Base-by-base conservation (phyloP, 2,329 filamentous ascomycete genomes). In the Ceratocystis harringtonii region DNA sequence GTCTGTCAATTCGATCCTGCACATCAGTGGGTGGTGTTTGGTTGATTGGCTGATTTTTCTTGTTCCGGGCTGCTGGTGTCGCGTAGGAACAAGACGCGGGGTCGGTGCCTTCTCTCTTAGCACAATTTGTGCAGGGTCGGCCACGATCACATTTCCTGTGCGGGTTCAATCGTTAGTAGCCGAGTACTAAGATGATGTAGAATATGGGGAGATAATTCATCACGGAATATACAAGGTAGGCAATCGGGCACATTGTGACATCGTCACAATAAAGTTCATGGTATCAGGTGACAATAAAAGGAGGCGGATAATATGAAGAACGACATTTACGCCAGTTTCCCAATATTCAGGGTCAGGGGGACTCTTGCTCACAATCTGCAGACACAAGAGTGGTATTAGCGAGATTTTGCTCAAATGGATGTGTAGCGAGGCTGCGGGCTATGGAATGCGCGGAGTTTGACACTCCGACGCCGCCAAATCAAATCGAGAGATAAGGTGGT, bases 1-100 rank as follows among this genome's bases (percentile, higher is more conserved):
- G 81, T 71, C 92, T 85, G 78, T 97, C 92, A 77, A 97, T 97
- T 74, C 94, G 88, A 73, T 95, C 95, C 78, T 97, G 92, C 92
- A 97, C 96, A 76, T 96, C 92, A 80, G 96, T 92, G 62, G 92
- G 90, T 70, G 76, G 80, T 41, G 36, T 4, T 76, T 70, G 80
- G 76, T 68, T 74, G 81, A 80, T 76, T 83, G 76, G 77, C 75
- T 86, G 83, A 72, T 78, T 85, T 80, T 90, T 95, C 76, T 90
- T 94, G 70, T 63, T 63, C n/a, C 90, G 83, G 63, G 78, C 78
- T 41, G 79, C 75, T 45, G 84, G 86, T 63, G 85, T 81, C 60
- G 90, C 91, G 78, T 96, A 97, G 69, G 87, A 88, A 77, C 92
- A 97, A 66, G 89, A 88, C 65, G 81, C 77, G 15, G 87, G 86